Evolutionary conservation across 2,329 filamentous ascomycete species (phyloP), one percentile per base, ranked within the genome.

Genomic region (Phoma sp.): DNA sequence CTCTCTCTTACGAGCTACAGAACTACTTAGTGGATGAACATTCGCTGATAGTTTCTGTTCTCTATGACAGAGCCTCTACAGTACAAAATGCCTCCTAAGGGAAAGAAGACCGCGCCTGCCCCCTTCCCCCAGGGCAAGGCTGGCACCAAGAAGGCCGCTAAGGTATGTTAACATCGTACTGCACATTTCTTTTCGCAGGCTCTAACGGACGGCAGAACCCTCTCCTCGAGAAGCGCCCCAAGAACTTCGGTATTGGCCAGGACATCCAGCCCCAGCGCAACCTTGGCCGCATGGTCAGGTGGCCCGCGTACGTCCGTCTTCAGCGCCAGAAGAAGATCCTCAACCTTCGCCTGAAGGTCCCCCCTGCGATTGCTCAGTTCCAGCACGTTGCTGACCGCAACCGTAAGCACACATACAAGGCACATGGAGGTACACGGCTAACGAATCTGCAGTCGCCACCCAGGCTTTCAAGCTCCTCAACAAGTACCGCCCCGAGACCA

Each of bases 401-500:
- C 66, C 70, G 66, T 70, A 66, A 64, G 67, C 51, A 37, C 39
- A 41, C 27, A 44, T 8, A 74, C 32, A 90, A 82, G 96, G 96
- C 7, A 87, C 11, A 11, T 10, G 35, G 7, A 90, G 18, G 32
- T 11, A 13, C 9, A 33, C 29, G 23, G 42, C 60, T 68, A 53
- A 68, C 38, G 54, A 46, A 14, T 22, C 18, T 27, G n/a, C 36
- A 68, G 67, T 93, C 68, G 96, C 96, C 70, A 90, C 92, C 73
- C 93, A 98, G 85, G 86, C 91, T 67, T 95, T 99, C 87, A 98
- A 98, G 88, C 89, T 99, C 77, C 90, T 99, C 78, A 96, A 96
- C 90, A 99, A 99, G 87, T 99, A 99, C 89, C 92, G 93, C 74
- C 95, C 95, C 69, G 95, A 99, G 87, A 96, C 91, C 81, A 98